Conservation (phyloP, 352 stramenopile genomes). For the Peronosclerospora sorghi region DNA sequence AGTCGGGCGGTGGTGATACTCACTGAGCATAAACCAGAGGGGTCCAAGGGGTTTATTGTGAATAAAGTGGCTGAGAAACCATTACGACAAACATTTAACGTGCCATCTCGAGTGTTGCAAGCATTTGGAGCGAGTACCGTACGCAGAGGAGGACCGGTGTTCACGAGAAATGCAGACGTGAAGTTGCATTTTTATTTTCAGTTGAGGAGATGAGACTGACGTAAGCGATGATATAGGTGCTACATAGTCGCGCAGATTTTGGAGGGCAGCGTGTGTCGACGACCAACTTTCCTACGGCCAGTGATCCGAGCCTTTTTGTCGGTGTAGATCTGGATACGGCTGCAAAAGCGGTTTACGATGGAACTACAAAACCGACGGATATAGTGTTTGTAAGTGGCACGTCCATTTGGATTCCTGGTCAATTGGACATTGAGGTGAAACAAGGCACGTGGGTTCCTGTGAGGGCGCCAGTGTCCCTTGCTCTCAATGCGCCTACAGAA, state of each 20-base stretch:
- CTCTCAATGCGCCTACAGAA: slow-evolving; percentile 46
- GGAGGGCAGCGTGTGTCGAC: slow-evolving; percentile 39
- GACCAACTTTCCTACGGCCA: slow-evolving; percentile 32
- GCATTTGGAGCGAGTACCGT: slow-evolving; percentile 56
- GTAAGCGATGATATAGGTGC: slow-evolving; percentile 22
- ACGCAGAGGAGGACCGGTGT: slow-evolving; percentile 47
- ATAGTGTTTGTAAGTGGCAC: slow-evolving; percentile 73
- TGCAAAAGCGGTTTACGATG: slow-evolving; percentile 39
- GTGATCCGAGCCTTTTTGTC: slow-evolving; percentile 45
- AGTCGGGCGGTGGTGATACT: slow-evolving; percentile 62
- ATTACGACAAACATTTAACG: slow-evolving; percentile 44
- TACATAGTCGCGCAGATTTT: slow-evolving; percentile 49
- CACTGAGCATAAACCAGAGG: slow-evolving; percentile 46
- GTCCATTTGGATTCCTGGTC: slow-evolving; percentile 53
- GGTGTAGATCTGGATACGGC: slow-evolving; percentile 58
- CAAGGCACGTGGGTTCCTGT: slow-evolving; percentile 66
- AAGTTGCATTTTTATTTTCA: background rate
- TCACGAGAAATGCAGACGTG: slow-evolving; percentile 51
- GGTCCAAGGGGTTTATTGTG: slow-evolving; percentile 65
- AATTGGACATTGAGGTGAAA: slow-evolving; percentile 62
- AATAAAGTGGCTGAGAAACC: slow-evolving; percentile 49
- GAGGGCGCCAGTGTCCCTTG: slow-evolving; percentile 55
- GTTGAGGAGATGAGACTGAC: background rate
- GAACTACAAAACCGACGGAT: slow-evolving; percentile 41
- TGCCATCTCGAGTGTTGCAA: slow-evolving; percentile 42